Percentiles rank a stretch among this genome's conserved stretches.
Conservation (phyloP, 352 stramenopile genomes). For the Phytophthora constricta region DNA sequence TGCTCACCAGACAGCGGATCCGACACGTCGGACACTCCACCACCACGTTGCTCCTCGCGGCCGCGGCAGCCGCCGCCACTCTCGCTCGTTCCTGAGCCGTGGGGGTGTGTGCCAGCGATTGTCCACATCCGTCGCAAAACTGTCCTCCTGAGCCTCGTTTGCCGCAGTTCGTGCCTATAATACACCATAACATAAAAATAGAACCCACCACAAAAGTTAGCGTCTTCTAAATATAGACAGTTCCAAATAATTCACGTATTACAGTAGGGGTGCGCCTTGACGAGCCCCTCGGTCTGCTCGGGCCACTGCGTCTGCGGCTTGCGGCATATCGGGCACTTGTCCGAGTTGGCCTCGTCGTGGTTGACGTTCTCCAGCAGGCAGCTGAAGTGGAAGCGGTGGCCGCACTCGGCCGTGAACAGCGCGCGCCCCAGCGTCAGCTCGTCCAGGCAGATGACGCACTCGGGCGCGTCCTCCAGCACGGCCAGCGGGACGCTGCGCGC, state of each 20-base stretch:
- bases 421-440: conserved; percentile 67
- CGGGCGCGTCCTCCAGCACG: conserved; percentile 57
- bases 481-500: conserved; percentile 45
- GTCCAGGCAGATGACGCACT: conserved; percentile 89
- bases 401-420: conserved; percentile 87
- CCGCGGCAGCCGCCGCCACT: conserved; percentile 51
- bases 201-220: not conserved
- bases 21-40: conserved; percentile 78
- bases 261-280: conserved; percentile 89
- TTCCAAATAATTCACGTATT: not conserved
- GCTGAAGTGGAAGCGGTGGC: conserved; percentile 87
- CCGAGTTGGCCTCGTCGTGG: conserved; percentile 88
- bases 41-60: conserved; percentile 72
- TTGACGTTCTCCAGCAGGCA: conserved; percentile 90
- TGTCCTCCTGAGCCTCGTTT: conserved; percentile 75
- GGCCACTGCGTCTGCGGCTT: conserved; percentile 86
- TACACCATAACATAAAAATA: conserved; percentile 10
- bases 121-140: conserved; percentile 77
- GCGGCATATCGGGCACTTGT: conserved; percentile 90
- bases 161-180: conserved; percentile 80
- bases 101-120: conserved; percentile 74
- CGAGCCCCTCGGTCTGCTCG: conserved; percentile 83
- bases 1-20: conserved; percentile 82
- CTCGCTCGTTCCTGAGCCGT: conserved; percentile 75
- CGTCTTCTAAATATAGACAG: not conserved